phyloP scores from a whole-genome alignment of 345 rosid species.

The Eucalyptus virginea region DNA sequence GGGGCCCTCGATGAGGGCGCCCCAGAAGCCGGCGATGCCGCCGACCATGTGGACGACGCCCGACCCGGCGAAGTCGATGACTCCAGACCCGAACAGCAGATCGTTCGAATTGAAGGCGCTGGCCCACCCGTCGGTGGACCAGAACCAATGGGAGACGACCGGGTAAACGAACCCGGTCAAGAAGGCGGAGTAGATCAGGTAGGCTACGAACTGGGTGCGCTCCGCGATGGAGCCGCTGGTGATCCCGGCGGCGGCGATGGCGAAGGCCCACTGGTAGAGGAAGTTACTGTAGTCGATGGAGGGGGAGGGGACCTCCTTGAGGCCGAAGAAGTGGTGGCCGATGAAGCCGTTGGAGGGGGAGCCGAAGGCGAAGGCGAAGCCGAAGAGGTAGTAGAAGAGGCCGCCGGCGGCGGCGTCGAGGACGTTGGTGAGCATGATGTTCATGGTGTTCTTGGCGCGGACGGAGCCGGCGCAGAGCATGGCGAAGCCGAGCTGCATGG shows the following conservation, averaged over 20 bases:
- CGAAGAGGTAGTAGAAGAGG: constrained; percentile 78
- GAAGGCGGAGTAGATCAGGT: constrained; percentile 71
- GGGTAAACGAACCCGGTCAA: constrained; percentile 90
- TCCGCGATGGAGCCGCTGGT: constrained; percentile 95
- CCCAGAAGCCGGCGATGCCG: constrained; percentile 38
- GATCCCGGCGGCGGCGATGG: constrained; percentile 91
- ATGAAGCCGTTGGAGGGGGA: constrained; percentile 70
- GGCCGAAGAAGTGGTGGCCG: constrained; percentile 64
- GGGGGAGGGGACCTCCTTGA: constrained; percentile 16
- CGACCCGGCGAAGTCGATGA: constrained; percentile 47
- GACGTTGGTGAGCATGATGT: constrained; percentile 94
- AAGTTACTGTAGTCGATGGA: constrained; percentile 48
- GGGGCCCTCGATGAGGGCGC: constrained; percentile 33
- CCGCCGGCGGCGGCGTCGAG: constrained; percentile 92
- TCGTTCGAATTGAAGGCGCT: constrained; percentile 29
- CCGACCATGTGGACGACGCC: constrained; percentile 45
- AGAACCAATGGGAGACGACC: constrained; percentile 87
- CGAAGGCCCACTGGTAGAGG: constrained; percentile 94
- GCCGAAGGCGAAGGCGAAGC: constrained; percentile 89
- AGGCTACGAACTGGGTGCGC: constrained; percentile 83
- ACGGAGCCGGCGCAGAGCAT: constrained; percentile 98
- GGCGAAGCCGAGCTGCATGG: constrained; percentile 95
- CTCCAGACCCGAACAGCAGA: constrained; percentile 55
- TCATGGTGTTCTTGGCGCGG: constrained; percentile 88
- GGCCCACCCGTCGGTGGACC: constrained; percentile 88